Conservation (phyloP, 202 grass and related monocot genomes). For the Dendrocalamus latiflorus region DNA sequence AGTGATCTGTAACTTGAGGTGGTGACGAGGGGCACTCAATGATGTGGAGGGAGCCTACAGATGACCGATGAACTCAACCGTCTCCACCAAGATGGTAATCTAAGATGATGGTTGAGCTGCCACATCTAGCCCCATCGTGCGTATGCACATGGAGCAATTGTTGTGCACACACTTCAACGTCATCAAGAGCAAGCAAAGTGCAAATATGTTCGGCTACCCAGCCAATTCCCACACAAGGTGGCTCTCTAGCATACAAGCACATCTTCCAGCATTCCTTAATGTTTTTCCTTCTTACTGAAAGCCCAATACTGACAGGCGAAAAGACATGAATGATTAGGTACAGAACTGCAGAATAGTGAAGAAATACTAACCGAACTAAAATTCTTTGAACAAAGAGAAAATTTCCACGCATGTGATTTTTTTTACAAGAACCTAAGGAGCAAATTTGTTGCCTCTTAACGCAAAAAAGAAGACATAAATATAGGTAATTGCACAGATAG, state of each 20-base stretch:
- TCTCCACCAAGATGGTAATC: constrained; percentile 49
- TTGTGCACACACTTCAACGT: constrained; percentile 16
- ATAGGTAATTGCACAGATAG: neutral
- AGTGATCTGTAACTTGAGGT: neutral
- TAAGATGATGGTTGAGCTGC: constrained; percentile 37
- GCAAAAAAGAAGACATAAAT: neutral
- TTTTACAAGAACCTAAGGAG: neutral
- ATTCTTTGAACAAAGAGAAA: neutral
- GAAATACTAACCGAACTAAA: neutral
- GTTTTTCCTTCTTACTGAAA: constrained; percentile 34
- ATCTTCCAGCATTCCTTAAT: constrained; percentile 84
- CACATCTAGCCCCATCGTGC: constrained; percentile 27
- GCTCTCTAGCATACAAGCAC: constrained; percentile 50
- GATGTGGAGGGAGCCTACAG: neutral
- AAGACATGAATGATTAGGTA: constrained; percentile 17
- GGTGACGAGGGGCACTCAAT: neutral
- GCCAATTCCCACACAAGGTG: constrained; percentile 26
- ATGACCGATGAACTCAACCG: constrained; percentile 38
- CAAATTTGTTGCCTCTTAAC: neutral
- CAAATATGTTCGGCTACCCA: constrained; percentile 8
- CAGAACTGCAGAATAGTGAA: neutral
- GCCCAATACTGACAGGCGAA: constrained; percentile 18
- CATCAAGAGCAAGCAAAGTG: constrained; percentile 42
- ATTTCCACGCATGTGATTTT: neutral
- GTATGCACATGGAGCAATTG: constrained; percentile 28